A percentile compares a stretch with the other conserved stretches of the same genome.
Conservation (phyloP, 176 grass and related monocot species). For the Paspalum vaginatum region DNA sequence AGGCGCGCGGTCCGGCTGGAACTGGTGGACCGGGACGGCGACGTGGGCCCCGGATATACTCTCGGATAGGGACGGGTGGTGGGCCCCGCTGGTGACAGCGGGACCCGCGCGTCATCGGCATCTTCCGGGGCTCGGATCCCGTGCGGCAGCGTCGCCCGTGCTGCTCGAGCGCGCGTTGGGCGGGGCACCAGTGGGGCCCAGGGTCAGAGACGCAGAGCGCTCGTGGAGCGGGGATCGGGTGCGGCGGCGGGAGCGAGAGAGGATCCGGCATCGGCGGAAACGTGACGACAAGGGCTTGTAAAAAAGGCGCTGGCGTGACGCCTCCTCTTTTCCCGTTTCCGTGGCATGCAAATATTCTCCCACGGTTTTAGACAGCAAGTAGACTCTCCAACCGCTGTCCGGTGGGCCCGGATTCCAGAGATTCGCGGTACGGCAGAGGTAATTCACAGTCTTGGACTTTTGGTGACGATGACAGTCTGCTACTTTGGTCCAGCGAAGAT, state of each 20-base stretch:
- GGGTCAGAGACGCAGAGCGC: neutral
- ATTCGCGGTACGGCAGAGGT: neutral
- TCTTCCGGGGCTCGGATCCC: neutral
- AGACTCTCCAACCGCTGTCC: neutral
- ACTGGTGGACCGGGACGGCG: neutral
- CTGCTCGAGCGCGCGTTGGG: neutral
- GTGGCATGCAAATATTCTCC: slow-evolving; percentile 14
- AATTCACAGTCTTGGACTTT: no score
- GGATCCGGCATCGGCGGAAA: neutral
- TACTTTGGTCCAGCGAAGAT: no score
- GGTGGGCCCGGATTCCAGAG: neutral
- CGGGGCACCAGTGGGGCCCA: neutral
- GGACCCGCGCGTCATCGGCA: slow-evolving; percentile 10
- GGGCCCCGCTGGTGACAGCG: neutral
- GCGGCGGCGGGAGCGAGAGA: neutral
- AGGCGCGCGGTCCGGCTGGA: neutral
- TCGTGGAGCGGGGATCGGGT: neutral
- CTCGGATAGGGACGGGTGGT: neutral
- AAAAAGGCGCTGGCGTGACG: neutral
- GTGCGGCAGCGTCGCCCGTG: neutral
- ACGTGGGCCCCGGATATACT: neutral
- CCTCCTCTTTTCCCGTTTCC: neutral
- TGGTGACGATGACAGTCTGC: no score
- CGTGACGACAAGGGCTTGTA: slow-evolving; percentile 4
- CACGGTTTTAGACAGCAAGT: neutral